Percentiles rank a stretch among this genome's conserved stretches.
Evolutionary conservation across 83 land plant species (phyloP).

Genomic region (Picea engelmannii): DNA sequence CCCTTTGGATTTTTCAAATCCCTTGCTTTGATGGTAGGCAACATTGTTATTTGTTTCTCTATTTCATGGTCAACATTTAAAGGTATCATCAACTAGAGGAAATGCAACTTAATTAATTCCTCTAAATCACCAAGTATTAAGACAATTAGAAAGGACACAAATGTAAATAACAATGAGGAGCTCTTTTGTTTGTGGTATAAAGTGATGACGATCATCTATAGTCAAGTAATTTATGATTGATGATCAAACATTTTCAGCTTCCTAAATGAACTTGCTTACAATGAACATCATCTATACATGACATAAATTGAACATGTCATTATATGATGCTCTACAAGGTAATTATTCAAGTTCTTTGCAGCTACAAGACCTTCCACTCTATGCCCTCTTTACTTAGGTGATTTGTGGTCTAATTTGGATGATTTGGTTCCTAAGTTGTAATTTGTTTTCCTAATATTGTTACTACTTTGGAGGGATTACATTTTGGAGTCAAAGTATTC

Average conservation of each 20-base stretch:
- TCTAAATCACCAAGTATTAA: no score
- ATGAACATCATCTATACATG: background rate
- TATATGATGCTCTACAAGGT: background rate
- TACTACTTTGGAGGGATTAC: background rate
- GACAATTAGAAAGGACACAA: no score
- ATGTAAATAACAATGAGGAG: no score
- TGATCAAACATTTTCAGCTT: background rate
- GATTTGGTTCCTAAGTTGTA: background rate
- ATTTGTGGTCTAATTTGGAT: background rate
- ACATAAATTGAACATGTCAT: no score
- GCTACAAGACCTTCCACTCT: conserved; percentile 81
- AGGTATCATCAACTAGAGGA: no score
- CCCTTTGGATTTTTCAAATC: no score
- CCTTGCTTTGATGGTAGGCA: no score
- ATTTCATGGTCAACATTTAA: no score
- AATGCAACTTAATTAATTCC: no score
- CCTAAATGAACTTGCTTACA: background rate
- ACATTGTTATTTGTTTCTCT: no score
- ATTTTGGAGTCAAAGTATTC: background rate
- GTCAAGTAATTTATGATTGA: background rate
- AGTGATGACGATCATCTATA: background rate
- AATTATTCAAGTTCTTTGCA: conserved; percentile 44
- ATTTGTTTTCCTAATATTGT: background rate
- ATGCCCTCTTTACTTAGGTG: conserved; percentile 82
- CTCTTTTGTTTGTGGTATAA: no score